phyloP scores from a whole-genome alignment of 2,329 filamentous ascomycete species.

The Alternaria viburni region DNA sequence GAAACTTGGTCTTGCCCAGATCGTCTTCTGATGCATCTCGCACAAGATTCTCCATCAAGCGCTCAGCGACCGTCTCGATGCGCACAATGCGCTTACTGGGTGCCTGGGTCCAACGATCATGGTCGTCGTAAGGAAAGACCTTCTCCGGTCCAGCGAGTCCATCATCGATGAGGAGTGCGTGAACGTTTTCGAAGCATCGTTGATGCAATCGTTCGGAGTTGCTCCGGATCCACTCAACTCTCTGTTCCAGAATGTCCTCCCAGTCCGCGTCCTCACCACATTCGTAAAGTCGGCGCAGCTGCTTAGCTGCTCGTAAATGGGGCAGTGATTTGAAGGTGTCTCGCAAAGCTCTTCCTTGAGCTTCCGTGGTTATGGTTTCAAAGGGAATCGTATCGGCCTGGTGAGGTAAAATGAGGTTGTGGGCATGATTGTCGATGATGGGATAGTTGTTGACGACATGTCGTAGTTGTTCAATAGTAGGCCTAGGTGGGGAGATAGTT shows the following conservation, averaged over 20 bases:
- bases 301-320: conserved; percentile 72
- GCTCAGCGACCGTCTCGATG: conserved; percentile 74
- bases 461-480: conserved; percentile 40
- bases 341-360: conserved; percentile 69
- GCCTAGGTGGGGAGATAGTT: conserved; percentile 17
- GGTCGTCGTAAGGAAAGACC: conserved; percentile 64
- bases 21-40: conserved; percentile 47
- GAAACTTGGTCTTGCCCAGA: conserved; percentile 40
- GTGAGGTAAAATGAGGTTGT: conserved; percentile 67
- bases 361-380: conserved; percentile 74
- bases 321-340: conserved; percentile 68
- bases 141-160: conserved; percentile 64
- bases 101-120: conserved; percentile 66
- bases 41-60: conserved; percentile 62
- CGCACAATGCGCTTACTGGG: conserved; percentile 76
- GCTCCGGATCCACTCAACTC: conserved; percentile 54
- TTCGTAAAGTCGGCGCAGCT: conserved; percentile 69
- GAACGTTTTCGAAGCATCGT: conserved; percentile 73
- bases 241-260: conserved; percentile 59
- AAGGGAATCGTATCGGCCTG: conserved; percentile 59
- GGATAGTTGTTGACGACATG: conserved; percentile 54
- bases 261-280: conserved; percentile 66
- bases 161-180: conserved; percentile 80
- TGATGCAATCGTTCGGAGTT: conserved; percentile 63
- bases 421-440: conserved; percentile 76